Evolutionary conservation across 768 basidiomycete species (phyloP).

Genomic region (Lentinus tigrinus): DNA sequence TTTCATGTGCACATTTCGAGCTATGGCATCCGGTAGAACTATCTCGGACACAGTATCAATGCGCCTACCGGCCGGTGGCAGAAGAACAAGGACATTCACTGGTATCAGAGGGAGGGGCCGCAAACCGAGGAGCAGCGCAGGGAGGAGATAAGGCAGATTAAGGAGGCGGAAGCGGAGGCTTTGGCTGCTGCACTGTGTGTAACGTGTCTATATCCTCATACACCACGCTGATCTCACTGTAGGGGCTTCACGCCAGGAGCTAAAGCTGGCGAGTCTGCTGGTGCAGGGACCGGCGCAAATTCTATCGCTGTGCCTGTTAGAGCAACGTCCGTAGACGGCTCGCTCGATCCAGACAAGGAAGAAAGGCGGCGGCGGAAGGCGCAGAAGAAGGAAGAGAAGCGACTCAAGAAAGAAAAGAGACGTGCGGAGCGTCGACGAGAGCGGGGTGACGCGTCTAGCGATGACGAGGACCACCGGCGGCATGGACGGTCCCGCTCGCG

Average conservation of each 20-base stretch:
- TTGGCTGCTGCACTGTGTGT: conserved; percentile 75
- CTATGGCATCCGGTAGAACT: conserved; percentile 55
- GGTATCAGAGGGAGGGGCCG: conserved; percentile 76
- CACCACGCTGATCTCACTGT: background rate
- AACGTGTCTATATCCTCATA: background rate
- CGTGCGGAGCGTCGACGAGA: conserved; percentile 30
- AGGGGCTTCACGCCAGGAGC: conserved; percentile 68
- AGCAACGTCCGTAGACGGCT: conserved; percentile 3
- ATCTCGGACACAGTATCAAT: conserved; percentile 92
- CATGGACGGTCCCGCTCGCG: conserved; percentile 29
- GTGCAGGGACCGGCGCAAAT: conserved; percentile 28
- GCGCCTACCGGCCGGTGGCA: conserved; percentile 97
- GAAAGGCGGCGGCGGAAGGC: conserved; percentile 40
- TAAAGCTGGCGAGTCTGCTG: conserved; percentile 13
- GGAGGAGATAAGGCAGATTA: conserved; percentile 80
- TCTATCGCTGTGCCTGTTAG: conserved; percentile 26
- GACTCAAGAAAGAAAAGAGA: conserved; percentile 52
- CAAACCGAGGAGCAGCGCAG: conserved; percentile 44
- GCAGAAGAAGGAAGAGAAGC: conserved; percentile 52
- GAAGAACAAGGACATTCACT: conserved; percentile 95
- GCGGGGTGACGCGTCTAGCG: conserved; percentile 13
- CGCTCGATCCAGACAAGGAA: conserved; percentile 30
- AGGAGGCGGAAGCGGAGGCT: conserved; percentile 89
- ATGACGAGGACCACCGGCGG: conserved; percentile 8
- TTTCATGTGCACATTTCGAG: background rate